Percentiles rank a stretch among this genome's conserved stretches.
Conservation (phyloP, 139 green algal genomes). For the Ettlia oleoabundans region DNA sequence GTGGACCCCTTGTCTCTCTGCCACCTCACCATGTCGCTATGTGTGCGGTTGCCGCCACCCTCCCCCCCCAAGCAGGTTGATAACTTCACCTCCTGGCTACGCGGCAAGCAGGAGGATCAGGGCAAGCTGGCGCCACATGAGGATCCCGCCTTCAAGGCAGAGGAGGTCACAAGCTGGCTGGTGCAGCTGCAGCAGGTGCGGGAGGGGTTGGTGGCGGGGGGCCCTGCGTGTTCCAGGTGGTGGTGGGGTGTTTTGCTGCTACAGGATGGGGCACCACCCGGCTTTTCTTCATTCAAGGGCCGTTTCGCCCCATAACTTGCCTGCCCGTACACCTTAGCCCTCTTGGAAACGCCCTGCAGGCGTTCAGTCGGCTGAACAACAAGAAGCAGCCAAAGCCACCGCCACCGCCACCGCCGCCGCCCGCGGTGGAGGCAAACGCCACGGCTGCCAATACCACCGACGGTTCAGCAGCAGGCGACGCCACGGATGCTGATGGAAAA, state of each 20-base stretch:
- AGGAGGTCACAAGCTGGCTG: conserved; percentile 51
- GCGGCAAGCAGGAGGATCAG: conserved; percentile 69
- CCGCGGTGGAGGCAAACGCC: conserved; percentile 4
- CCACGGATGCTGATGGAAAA: not conserved
- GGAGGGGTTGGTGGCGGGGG: not conserved
- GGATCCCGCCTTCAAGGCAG: conserved; percentile 63
- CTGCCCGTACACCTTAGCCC: no score
- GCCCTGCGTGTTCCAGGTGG: no score
- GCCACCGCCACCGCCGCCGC: conserved; percentile 28
- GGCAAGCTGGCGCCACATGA: conserved; percentile 63
- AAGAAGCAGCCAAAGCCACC: conserved; percentile 72
- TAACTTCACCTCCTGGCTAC: conserved; percentile 70
- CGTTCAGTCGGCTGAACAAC: conserved; percentile 68
- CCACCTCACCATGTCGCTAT: no score
- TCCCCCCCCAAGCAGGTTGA: conserved; percentile 48
- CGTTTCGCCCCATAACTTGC: no score
- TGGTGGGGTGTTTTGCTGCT: no score
- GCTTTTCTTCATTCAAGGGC: no score
- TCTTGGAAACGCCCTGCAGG: no score
- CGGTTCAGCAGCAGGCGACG: not conserved
- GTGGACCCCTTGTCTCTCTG: not conserved
- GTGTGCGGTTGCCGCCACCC: not conserved
- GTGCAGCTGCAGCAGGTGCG: conserved; percentile 47
- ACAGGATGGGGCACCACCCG: no score
- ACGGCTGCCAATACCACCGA: not conserved